Conservation (phyloP, 225 moss, liverwort and hornwort species). For the Thuidium tamariscinum region DNA sequence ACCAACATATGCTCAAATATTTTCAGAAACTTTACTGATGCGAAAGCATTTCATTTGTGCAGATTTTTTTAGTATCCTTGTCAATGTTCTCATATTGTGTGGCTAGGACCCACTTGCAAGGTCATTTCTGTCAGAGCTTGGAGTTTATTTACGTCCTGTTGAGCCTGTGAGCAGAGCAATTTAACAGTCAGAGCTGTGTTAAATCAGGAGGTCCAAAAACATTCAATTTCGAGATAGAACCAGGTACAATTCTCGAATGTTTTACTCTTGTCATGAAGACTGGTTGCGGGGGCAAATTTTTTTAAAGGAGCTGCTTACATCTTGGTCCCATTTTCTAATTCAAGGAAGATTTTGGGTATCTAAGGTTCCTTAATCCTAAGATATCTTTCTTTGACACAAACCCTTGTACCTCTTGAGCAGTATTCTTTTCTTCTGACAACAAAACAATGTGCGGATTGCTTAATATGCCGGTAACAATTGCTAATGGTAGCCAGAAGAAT, state of each 20-base stretch:
- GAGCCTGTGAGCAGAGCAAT: background rate
- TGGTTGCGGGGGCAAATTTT: background rate
- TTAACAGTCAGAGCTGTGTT: background rate
- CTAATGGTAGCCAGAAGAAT: background rate
- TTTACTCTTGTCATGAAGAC: background rate
- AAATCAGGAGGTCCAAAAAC: background rate
- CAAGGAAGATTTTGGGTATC: background rate
- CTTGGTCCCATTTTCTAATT: background rate
- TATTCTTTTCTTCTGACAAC: background rate
- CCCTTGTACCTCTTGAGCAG: background rate
- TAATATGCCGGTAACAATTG: background rate
- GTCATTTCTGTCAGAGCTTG: background rate
- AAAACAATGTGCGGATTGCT: background rate
- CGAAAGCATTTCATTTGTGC: background rate
- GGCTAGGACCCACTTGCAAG: background rate
- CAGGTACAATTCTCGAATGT: background rate
- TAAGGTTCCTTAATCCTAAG: no score
- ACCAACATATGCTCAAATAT: background rate
- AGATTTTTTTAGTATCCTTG: background rate
- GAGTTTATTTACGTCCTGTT: background rate
- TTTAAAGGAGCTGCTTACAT: background rate
- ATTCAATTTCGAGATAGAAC: slow-evolving; percentile 4
- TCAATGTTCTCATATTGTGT: background rate
- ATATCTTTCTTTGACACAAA: background rate
- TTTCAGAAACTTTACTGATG: background rate